phyloP scores from a whole-genome alignment of 148 eudicot species.

The Tetragonia tetragonoides region DNA sequence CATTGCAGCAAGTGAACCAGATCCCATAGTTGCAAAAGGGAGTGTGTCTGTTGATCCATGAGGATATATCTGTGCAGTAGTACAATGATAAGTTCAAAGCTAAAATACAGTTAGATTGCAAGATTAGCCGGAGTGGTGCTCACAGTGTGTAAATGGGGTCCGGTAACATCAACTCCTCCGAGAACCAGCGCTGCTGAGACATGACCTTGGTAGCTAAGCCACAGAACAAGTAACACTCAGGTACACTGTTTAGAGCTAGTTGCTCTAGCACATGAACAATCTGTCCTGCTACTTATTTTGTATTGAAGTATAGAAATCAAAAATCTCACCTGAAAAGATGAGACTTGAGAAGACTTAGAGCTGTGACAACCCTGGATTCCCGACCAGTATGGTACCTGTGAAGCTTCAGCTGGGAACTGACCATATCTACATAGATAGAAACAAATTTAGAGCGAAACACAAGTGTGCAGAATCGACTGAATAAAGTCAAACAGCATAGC shows the following conservation, averaged over 20 bases:
- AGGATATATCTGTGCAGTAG: constrained; percentile 68
- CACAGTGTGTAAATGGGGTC: constrained; percentile 92
- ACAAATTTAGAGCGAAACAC: neutral
- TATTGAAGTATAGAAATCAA: neutral
- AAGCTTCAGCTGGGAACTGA: constrained; percentile 86
- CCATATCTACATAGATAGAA: constrained; percentile 53
- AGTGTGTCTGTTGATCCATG: constrained; percentile 93
- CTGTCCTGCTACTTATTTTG: neutral
- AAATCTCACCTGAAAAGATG: constrained; percentile 69
- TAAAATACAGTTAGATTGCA: constrained; percentile 1
- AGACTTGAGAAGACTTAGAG: constrained; percentile 72
- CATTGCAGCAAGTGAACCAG: constrained; percentile 95
- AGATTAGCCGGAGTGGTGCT: constrained; percentile 28
- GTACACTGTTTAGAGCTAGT: constrained; percentile 2
- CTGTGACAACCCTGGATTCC: constrained; percentile 91
- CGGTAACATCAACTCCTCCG: constrained; percentile 89
- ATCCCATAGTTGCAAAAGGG: constrained; percentile 92
- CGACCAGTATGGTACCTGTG: constrained; percentile 85
- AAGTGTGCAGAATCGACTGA: neutral
- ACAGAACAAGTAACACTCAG: constrained; percentile 20
- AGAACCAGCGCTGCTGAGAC: constrained; percentile 89
- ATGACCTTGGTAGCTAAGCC: constrained; percentile 74
- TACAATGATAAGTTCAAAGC: constrained; percentile 5
- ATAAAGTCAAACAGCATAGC: neutral
- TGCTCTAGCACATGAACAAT: neutral